Conservation (phyloP, 2,329 filamentous ascomycete species). For the Fusarium haematococcum region DNA sequence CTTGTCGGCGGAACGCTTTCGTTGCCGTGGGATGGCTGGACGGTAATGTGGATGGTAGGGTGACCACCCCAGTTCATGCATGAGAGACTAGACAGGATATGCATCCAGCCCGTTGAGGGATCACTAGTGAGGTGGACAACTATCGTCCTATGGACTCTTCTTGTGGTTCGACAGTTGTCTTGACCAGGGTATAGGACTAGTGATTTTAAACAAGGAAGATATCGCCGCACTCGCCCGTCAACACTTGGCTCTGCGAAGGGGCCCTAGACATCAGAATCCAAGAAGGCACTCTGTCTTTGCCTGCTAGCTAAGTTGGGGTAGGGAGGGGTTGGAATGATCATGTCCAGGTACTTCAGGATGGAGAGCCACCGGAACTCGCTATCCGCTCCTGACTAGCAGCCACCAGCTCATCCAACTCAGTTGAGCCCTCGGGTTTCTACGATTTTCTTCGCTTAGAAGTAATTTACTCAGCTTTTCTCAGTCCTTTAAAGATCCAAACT, state of each 20-base stretch:
- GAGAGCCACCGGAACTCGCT: neutral
- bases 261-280: neutral
- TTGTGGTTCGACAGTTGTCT: neutral
- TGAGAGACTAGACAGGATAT: neutral
- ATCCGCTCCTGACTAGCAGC: neutral
- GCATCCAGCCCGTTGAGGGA: neutral
- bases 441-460: neutral
- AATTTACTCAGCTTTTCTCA: rapidly evolving
- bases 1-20: neutral
- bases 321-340: neutral
- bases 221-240: neutral
- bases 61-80: neutral
- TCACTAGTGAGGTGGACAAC: neutral
- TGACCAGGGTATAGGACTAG: neutral
- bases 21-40: neutral
- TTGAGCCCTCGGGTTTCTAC: neutral
- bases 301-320: neutral
- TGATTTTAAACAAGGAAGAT: neutral
- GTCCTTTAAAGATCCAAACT: neutral
- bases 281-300: no score
- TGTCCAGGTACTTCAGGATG: neutral
- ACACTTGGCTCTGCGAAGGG: neutral
- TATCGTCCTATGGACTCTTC: neutral
- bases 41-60: neutral
- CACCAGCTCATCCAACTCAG: neutral